Evolutionary conservation across 257 asterid species (phyloP), one percentile per base, ranked within the genome.

Genomic region (Lithospermum erythrorhizon): DNA sequence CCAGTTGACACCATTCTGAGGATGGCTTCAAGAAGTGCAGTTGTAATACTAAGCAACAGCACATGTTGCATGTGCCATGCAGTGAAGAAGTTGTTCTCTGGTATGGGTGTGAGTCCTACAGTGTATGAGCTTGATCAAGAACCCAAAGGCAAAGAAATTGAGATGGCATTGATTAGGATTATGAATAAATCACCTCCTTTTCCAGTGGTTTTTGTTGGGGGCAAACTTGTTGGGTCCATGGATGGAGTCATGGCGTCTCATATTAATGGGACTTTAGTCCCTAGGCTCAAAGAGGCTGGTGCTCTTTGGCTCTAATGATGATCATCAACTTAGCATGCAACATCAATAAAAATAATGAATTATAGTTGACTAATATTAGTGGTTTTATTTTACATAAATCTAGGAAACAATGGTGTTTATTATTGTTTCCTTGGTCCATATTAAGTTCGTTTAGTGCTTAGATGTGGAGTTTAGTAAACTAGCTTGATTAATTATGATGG

Each of bases 31-130:
- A 68, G 72, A 9, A 72, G 76, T 27, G 79, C 83, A 20, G 81
- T 78, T 65, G 81, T 78, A 61, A 72, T 78, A 61, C 75, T 78
- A 47, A 78, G 83, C 70, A 17, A 55, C 1, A 78, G 81, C 55
- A 57, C 69, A 1, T 78, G 83, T 53, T 78, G 83, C 56, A 78
- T 78, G 83, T 72, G 83, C 68, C 83, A 78, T 65, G 83, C 83
- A 0, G 72, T 78, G n/a, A 78, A 78, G 71, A 61, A 69, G 74
- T 67, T 78, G 1, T 78, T 78, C 15, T 66, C 76, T 37, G 76
- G 78, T 14, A 67, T 78, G 67, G 83, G 83, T 0, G 83, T 78
- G 25, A 69, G 66, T 62, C 76, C 79, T 0, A 64, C 67, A 0
- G 81, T 72, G 14, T 69, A 75, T 27, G 83, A 78, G 67, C 70